Base-by-base conservation (phyloP, 163 green algal species). In the Chlorella variabilis region DNA sequence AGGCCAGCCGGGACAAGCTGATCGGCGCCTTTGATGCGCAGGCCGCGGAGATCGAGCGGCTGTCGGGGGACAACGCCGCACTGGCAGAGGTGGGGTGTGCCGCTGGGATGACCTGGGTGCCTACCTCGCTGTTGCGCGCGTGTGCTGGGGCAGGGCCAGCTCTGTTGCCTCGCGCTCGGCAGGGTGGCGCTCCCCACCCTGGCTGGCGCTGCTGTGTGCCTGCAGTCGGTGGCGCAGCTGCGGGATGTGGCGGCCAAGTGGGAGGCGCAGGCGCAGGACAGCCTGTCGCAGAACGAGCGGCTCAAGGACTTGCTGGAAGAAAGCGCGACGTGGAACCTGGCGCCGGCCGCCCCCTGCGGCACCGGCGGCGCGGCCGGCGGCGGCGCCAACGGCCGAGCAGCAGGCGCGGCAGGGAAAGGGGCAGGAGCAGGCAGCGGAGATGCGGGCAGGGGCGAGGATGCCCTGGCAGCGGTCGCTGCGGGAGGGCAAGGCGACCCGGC, bases 281-380 rank as follows among this genome's bases (percentile, higher is more conserved):
- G 61, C 21, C 80, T 94, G 15, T 51, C 59, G 0, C 86, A 89
- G 66, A 84, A 88, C 11, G 76, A 89, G 29, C 76, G 75, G 42
- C 83, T 95, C 39, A 92, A 94, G 70, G 91, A 94, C 31, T 65
- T 93, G 54, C 85, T 95, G 74, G 88, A 93, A 48, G 91, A 94
- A 67, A 86, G 84, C 23, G 86, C 90, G 4, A 74, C 67, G 3
- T 95, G 91, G 91, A 70, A 66, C 56, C 31, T 33, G 17, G 38
- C 56, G 41, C 69, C 42, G 0, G 67, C 66, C 15, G 48, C 39
- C 4, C 21, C 11, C 39, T 49, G 58, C 25, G 27, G 42, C 25
- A 7, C 62, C 59, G 15, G 62, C 41, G 20, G 49, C 62, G 84
- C 75, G 41, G 23, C 87, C 85, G 25, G 63, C 51, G 3, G 41